Evolutionary conservation across 2,329 filamentous ascomycete genomes (phyloP).

Genomic region (Neonectria magnoliae): DNA sequence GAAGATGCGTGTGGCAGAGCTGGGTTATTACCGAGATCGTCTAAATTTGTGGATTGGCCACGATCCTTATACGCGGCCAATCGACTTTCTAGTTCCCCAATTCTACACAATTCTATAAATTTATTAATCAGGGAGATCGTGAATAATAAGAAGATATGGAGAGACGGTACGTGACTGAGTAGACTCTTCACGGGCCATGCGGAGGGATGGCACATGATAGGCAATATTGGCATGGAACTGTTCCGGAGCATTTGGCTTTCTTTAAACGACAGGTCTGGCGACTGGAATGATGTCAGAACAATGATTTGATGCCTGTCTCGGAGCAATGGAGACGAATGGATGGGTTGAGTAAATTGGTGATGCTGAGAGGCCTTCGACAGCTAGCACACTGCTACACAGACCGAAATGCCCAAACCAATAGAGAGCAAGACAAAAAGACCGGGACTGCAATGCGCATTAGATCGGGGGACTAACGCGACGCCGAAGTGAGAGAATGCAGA

Average conservation of each 20-base stretch:
- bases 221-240: constrained; percentile 3
- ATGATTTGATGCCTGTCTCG: neutral
- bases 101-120: neutral
- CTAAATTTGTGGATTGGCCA: neutral
- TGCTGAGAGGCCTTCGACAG: neutral
- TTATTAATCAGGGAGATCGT: neutral
- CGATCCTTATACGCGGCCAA: constrained; percentile 1
- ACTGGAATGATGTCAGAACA: neutral
- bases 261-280: constrained; percentile 6
- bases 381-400: too few relatives aligned
- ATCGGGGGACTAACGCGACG: neutral
- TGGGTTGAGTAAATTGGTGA: neutral
- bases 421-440: neutral
- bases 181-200: constrained; percentile 1
- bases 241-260: constrained; percentile 11
- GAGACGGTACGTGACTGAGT: constrained; percentile 6
- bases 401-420: neutral
- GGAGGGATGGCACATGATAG: neutral
- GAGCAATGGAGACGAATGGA: neutral
- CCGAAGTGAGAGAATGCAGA: neutral
- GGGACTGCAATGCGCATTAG: neutral
- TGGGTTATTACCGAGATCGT: neutral
- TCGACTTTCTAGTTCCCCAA: constrained; percentile 3
- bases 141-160: too few relatives aligned
- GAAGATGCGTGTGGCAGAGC: neutral